Base-by-base conservation (phyloP, 805 yeast species). In the Kurtzmaniella fragi region DNA sequence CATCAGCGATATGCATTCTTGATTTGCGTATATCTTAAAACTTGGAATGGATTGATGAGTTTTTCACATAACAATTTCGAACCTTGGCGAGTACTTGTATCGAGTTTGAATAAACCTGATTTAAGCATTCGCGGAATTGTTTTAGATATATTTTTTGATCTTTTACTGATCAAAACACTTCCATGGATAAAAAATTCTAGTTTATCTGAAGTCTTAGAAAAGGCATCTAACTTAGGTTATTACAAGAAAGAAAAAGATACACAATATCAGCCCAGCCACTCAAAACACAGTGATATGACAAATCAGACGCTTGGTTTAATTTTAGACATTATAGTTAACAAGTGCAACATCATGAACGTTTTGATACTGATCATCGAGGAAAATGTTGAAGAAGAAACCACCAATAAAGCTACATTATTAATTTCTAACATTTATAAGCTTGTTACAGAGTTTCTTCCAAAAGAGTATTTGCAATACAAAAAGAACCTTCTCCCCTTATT, bases 21-120 rank as follows among this genome's bases (percentile, higher is more conserved):
- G 7, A 56, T 91, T 2, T 62, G 84, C 0, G 56, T 74, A 3
- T 62, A 86, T 17, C 59, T 91, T 35, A 84, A 86, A 44, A 71
- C 79, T 27, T 82, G 91, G 78, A 70, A 84, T 10, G 99, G 99
- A 0, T 52, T 89, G 9, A 71, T 82, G 43, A 75, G 82, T 12
- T 75, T 82, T 48, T 72, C 84, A 1, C 68, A 74, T 40, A 67
- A 80, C 46, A 62, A 78, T 42, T 81, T 77, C 44, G 62, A 65
- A 40, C 72, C 82, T 8, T 53, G 90, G 16, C 65, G 62, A 31
- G 77, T 78, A 38, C 61, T 90, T 23, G 61, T 90, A 2, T 59
- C 70, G 32, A 82, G 89, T 54, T 63, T 93, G 32, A 59, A 66
- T n/a, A 70, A 73, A 38, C 79, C 78, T n/a, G 73, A 78, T 9